These are phyloP conservation scores for Fonsecaea multimorphosa DNA, from an alignment of 2,329 filamentous ascomycete genomes.

Conservation along the genomic window DNA sequence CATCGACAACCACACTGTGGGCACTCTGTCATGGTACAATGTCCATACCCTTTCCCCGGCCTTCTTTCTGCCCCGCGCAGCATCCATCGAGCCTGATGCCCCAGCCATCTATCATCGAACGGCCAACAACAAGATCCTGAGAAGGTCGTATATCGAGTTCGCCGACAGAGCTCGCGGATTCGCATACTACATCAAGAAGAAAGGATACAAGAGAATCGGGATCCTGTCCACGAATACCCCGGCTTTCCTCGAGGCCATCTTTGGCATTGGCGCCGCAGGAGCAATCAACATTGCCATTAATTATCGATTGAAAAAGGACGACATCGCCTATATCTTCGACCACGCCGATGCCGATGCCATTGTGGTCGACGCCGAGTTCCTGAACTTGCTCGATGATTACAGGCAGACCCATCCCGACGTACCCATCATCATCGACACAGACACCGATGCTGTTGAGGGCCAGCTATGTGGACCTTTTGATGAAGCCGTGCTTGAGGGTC, in stretches of 20 bases:
- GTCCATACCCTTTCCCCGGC: slow-evolving; percentile 85
- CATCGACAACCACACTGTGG: slow-evolving; percentile 52
- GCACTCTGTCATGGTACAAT: slow-evolving; percentile 57
- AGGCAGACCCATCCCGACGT: slow-evolving; percentile 65
- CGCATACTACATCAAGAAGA: slow-evolving; percentile 82
- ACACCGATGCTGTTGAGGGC: slow-evolving; percentile 78
- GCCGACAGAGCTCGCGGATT: slow-evolving; percentile 86
- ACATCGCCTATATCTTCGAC: slow-evolving; percentile 88
- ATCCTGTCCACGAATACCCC: slow-evolving; percentile 92
- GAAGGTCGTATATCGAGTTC: slow-evolving; percentile 78
- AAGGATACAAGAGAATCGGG: slow-evolving; percentile 76
- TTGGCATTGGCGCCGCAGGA: slow-evolving; percentile 81
- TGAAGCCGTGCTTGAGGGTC: slow-evolving; percentile 78
- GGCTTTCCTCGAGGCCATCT: slow-evolving; percentile 89
- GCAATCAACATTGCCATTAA: slow-evolving; percentile 77
- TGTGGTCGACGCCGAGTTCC: slow-evolving; percentile 83
- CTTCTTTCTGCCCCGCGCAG: slow-evolving; percentile 83
- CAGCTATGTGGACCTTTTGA: slow-evolving; percentile 81
- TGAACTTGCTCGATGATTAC: slow-evolving; percentile 71
- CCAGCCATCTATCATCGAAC: slow-evolving; percentile 86
- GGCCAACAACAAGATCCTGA: slow-evolving; percentile 73
- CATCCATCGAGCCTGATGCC: slow-evolving; percentile 83
- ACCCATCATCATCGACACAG: slow-evolving; percentile 78
- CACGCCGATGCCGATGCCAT: slow-evolving; percentile 87
- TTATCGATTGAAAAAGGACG: slow-evolving; percentile 78